Conservation (phyloP, 768 basidiomycete genomes). For the Austroboletus eburneus region DNA sequence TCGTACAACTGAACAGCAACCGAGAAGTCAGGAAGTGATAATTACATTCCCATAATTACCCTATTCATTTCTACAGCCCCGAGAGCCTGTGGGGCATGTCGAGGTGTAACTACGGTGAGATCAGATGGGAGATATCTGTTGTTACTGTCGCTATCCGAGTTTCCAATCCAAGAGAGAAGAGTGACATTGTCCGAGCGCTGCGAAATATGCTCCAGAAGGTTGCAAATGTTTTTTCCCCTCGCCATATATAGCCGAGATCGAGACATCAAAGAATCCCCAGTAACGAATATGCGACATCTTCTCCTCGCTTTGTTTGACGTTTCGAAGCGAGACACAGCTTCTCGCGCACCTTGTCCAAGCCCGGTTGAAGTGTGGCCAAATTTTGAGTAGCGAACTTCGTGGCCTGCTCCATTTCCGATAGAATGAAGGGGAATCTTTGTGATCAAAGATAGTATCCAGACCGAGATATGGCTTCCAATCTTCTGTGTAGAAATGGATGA, state of each 20-base stretch:
- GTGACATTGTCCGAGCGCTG: too few species aligned
- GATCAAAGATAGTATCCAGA: background rate
- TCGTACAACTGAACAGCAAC: background rate
- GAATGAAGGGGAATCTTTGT: conserved; percentile 7
- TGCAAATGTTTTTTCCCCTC: too few species aligned
- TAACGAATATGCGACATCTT: conserved; percentile 14
- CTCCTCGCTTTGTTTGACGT: conserved; percentile 6
- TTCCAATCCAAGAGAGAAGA: too few species aligned
- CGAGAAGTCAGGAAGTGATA: background rate
- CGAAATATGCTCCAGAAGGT: too few species aligned
- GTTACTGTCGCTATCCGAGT: too few species aligned
- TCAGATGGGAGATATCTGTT: too few species aligned
- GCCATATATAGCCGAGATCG: background rate
- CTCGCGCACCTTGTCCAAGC: conserved; percentile 12
- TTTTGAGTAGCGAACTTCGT: background rate
- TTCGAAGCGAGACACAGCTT: conserved; percentile 13
- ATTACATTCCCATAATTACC: background rate
- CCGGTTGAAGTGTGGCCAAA: conserved; percentile 2
- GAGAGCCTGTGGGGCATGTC: background rate
- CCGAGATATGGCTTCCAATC: conserved; percentile 13
- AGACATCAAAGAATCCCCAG: conserved; percentile 10
- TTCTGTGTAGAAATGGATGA: conserved; percentile 12
- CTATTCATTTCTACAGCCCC: background rate
- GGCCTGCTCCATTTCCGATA: conserved; percentile 7
- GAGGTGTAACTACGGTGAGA: background rate